Evolutionary conservation across 768 basidiomycete species (phyloP), one percentile per base, ranked within the genome.

Genomic region (Amanita rubescens): DNA sequence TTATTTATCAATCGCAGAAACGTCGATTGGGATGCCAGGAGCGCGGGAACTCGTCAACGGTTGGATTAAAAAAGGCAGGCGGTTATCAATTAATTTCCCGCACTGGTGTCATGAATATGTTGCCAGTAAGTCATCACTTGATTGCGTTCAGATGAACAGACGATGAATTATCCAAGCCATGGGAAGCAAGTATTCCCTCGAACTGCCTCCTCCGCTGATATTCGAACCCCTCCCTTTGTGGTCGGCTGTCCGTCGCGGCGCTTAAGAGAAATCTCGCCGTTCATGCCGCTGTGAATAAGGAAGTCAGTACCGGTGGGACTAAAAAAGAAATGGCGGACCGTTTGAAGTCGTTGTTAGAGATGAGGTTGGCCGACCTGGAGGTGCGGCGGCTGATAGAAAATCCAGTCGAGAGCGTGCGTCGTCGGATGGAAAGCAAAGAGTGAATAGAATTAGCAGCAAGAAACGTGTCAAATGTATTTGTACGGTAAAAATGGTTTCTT

Each of bases 231-330:
- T 54, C 59, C 7, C 55, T 66, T 15, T 78, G 77, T 56, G 48
- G 63, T 12, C 62, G 65, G 10, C 69, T 85, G 11, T 76, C 81
- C 14, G 55, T 59, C 4, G 66, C 68, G 1, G 81, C 79, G 0
- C 67, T 86, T 27, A 74, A 73, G 57, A 69, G 77, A 10, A 86
- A 87, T 58, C 72, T 87, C 4, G 67, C 69, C 17, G 83, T 75
- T 1, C 83, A 86, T 59, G 75, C 80, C 1, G 67, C 57, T 10
- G 63, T 62, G 53, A 81, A 86, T 57, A 58, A 70, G 19, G 58
- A 58, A 0, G 75, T 85, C 33, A n/a, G 71, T 17, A 63, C 72
- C 0, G 62, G 68, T 14, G 84, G 82, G 0, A 69, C 73, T 20
- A 75, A 74, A 55, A 58, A 57, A 12, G 79, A 82, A 60, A 72